Conservation (phyloP, 1,284 basidiomycete species). For the Naganishia sp. region DNA sequence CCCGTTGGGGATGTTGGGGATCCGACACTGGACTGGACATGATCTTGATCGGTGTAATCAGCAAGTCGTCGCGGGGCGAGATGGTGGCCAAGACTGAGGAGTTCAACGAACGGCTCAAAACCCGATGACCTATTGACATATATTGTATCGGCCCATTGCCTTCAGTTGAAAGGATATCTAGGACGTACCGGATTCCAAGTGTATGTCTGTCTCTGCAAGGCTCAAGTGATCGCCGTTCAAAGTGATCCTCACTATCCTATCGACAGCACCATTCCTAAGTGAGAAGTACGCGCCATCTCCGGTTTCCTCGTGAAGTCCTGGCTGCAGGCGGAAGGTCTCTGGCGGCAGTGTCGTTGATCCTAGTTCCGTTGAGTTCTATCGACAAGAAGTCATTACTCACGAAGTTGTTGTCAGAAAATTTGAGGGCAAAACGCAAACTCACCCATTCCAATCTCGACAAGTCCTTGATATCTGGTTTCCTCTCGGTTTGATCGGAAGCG, state of each 20-base stretch:
- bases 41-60: background rate
- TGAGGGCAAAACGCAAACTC: background rate
- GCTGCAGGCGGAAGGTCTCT: background rate
- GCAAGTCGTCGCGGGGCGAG: background rate
- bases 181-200: background rate
- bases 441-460: slow-evolving; percentile 27
- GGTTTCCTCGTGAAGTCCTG: background rate
- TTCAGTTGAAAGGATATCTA: too few relatives aligned
- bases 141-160: background rate
- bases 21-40: background rate
- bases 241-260: background rate
- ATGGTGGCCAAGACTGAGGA: background rate
- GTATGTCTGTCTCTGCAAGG: background rate
- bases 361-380: slow-evolving; percentile 1
- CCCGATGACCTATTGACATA: background rate
- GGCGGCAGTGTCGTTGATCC: slow-evolving; percentile 1
- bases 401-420: too few relatives aligned
- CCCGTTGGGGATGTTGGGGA: background rate
- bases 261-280: background rate
- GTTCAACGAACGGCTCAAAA: slow-evolving; percentile 6
- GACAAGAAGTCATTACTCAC: background rate
- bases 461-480: slow-evolving; percentile 15
- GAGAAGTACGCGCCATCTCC: too few relatives aligned
- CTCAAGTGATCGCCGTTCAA: background rate
- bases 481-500: slow-evolving; percentile 2